Evolutionary conservation across 306 rosid genomes (phyloP).

Genomic region (Trifolium dubium): DNA sequence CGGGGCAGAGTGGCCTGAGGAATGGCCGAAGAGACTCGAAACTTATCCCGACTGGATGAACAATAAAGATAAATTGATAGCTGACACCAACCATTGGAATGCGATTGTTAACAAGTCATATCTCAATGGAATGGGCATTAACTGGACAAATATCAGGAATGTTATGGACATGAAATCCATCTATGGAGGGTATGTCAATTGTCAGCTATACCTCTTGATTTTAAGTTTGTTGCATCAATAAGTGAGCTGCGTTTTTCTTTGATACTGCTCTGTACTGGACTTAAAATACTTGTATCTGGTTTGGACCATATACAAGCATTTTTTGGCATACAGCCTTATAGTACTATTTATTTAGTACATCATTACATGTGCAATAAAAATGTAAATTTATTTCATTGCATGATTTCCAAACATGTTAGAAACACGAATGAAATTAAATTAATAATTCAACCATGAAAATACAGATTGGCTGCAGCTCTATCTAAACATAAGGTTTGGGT

Average conservation of each 20-base stretch:
- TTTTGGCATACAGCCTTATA: too few species aligned
- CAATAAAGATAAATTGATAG: slow-evolving; percentile 69
- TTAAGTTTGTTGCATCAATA: slow-evolving; percentile 30
- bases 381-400: not conserved
- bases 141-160: slow-evolving; percentile 84
- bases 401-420: slow-evolving; percentile 1
- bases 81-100: slow-evolving; percentile 88
- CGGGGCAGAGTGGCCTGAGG: slow-evolving; percentile 99
- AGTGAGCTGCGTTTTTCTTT: slow-evolving; percentile 38
- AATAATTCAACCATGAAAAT: slow-evolving; percentile 22
- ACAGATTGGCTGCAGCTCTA: slow-evolving; percentile 88
- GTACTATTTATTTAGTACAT: not conserved
- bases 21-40: slow-evolving; percentile 96
- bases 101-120: slow-evolving; percentile 78
- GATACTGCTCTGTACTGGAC: not conserved
- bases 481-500: slow-evolving; percentile 87
- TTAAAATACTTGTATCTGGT: not conserved
- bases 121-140: slow-evolving; percentile 84
- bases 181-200: slow-evolving; percentile 82
- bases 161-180: slow-evolving; percentile 97
- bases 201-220: slow-evolving; percentile 35
- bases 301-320: not conserved
- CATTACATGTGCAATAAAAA: slow-evolving; percentile 16
- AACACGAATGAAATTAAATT: slow-evolving; percentile 11
- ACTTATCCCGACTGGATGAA: slow-evolving; percentile 82